phyloP scores from a whole-genome alignment of 768 basidiomycete genomes.

The Amanita polypyramis region DNA sequence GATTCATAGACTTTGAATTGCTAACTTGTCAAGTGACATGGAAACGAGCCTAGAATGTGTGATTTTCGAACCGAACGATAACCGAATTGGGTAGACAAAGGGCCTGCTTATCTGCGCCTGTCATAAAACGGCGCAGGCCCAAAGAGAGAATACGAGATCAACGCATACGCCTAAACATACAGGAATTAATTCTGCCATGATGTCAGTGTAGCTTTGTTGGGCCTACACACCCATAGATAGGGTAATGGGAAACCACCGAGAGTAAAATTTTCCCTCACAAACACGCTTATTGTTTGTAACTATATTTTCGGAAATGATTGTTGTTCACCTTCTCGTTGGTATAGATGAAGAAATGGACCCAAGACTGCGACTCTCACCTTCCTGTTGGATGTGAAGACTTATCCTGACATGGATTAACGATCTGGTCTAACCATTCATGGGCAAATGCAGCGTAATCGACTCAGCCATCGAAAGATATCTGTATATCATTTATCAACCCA shows the following conservation, averaged over 20 bases:
- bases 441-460: not conserved
- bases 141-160: too few relatives aligned
- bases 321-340: not conserved
- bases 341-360: not conserved
- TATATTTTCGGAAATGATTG: not conserved
- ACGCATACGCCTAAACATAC: not conserved
- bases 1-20: not conserved
- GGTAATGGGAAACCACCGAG: not conserved
- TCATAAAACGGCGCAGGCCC: too few relatives aligned
- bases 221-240: not conserved
- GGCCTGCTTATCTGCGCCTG: not conserved
- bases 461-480: not conserved
- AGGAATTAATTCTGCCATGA: not conserved
- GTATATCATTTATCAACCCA: not conserved
- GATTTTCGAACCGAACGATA: not conserved
- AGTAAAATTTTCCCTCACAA: not conserved
- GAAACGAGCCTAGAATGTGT: not conserved
- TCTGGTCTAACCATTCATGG: not conserved
- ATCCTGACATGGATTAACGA: not conserved
- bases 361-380: not conserved
- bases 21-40: not conserved
- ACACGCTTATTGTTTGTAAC: not conserved
- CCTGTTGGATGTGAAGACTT: not conserved
- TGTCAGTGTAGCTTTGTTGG: not conserved
- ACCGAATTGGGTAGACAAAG: not conserved